Conservation (phyloP, 768 basidiomycete species). For the Mycena metata region DNA sequence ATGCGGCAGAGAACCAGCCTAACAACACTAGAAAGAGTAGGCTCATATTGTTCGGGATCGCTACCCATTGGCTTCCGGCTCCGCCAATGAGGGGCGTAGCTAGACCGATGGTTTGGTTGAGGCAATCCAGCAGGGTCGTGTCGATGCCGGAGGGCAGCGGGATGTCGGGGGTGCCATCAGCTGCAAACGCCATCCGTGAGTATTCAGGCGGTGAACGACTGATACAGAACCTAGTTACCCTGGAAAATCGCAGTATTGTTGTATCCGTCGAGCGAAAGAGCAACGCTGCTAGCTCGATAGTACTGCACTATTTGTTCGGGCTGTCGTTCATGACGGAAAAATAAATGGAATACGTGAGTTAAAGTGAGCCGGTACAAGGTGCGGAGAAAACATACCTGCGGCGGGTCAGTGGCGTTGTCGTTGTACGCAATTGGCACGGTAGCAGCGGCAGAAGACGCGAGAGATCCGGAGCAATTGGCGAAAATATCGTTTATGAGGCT, state of each 20-base stretch:
- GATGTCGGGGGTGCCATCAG: constrained; percentile 51
- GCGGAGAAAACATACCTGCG: no score
- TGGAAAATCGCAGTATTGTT: constrained; percentile 21
- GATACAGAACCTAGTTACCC: no score
- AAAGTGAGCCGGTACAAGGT: no score
- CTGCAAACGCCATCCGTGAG: constrained; percentile 15
- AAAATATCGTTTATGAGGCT: constrained; percentile 59
- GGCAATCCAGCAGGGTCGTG: constrained; percentile 57
- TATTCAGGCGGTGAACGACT: no score
- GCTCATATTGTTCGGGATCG: constrained; percentile 12
- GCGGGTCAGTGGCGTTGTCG: no score
- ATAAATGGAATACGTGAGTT: no score
- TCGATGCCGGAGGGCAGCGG: constrained; percentile 63
- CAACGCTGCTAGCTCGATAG: no score
- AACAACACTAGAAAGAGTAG: constrained; percentile 24
- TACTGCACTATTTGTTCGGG: no score
- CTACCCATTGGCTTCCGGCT: constrained; percentile 1
- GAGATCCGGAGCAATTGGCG: constrained; percentile 57
- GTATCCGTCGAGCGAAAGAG: neutral
- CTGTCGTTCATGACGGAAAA: no score
- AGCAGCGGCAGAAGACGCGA: constrained; percentile 27
- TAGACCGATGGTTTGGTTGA: constrained; percentile 67
- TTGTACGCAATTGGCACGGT: no score
- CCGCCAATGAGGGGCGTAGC: constrained; percentile 44
- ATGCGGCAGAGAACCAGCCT: constrained; percentile 18